Conservation (phyloP, 163 green algal genomes). For the Smithsoniella earleae region DNA sequence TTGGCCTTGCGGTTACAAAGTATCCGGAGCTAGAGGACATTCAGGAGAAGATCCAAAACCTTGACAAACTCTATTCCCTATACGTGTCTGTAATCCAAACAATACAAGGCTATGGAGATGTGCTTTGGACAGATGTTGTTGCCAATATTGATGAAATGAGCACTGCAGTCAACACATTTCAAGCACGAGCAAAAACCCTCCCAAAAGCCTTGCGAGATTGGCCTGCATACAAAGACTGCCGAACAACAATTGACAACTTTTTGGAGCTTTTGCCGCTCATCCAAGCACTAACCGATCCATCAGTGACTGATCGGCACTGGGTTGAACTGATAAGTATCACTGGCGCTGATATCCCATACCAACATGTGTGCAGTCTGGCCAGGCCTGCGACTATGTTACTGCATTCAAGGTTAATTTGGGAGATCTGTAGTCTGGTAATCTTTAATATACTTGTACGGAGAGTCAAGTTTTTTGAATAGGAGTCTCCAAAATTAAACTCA, state of each 20-base stretch:
- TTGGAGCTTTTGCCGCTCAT: slow-evolving; percentile 79
- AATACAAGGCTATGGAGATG: slow-evolving; percentile 73
- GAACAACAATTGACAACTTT: slow-evolving; percentile 51
- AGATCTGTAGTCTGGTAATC: too few relatives aligned
- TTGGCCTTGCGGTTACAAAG: slow-evolving; percentile 74
- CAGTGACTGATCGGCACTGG: slow-evolving; percentile 67
- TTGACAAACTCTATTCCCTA: slow-evolving; percentile 77
- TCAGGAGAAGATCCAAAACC: slow-evolving; percentile 68
- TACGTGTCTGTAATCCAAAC: slow-evolving; percentile 84
- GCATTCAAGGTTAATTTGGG: too few relatives aligned
- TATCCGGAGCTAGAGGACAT: slow-evolving; percentile 74
- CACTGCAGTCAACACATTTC: slow-evolving; percentile 59
- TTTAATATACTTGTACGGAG: background rate
- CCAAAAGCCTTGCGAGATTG: slow-evolving; percentile 82
- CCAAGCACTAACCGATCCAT: slow-evolving; percentile 64
- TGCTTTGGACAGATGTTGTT: slow-evolving; percentile 82
- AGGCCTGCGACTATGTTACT: too few relatives aligned
- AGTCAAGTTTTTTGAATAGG: background rate
- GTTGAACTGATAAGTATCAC: slow-evolving; percentile 46
- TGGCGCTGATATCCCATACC: slow-evolving; percentile 21
- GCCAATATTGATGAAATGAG: slow-evolving; percentile 78
- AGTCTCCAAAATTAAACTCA: too few relatives aligned
- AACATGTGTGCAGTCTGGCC: too few relatives aligned
- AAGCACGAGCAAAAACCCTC: slow-evolving; percentile 70
- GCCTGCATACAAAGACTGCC: slow-evolving; percentile 79